Evolutionary conservation across 1,284 basidiomycete species (phyloP).

Genomic region (Ceratobasidium sp.): DNA sequence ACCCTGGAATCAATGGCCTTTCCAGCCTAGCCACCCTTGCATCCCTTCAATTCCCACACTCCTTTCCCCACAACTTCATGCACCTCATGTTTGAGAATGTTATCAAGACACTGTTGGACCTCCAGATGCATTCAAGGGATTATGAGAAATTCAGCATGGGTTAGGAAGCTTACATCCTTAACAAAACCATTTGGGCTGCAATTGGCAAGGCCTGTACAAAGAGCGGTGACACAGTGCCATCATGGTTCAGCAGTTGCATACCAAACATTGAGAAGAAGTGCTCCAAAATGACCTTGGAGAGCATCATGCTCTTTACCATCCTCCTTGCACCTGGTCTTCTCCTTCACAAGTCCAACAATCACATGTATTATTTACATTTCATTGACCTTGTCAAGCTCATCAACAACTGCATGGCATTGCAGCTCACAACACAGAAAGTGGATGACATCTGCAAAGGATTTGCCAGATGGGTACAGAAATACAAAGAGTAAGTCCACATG

Average conservation of each 20-base stretch:
- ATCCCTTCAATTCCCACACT: constrained; percentile 31
- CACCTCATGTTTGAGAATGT: constrained; percentile 40
- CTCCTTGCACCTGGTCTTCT: constrained; percentile 55
- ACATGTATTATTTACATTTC: constrained; percentile 55
- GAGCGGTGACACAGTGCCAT: too few species aligned
- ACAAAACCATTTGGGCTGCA: too few species aligned
- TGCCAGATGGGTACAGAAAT: too few species aligned
- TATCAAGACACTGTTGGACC: constrained; percentile 14
- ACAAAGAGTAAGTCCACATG: constrained; percentile 50
- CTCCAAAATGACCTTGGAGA: too few species aligned
- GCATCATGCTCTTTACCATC: too few species aligned
- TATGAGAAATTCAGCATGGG: too few species aligned
- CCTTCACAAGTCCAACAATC: constrained; percentile 45
- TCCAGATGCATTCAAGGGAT: constrained; percentile 6
- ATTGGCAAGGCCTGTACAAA: too few species aligned
- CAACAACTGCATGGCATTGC: too few species aligned
- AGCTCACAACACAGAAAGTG: too few species aligned
- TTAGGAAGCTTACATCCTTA: constrained; percentile 44
- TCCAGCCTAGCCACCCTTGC: constrained; percentile 19
- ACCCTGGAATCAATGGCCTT: constrained; percentile 35
- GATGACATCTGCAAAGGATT: too few species aligned
- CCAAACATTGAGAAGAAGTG: too few species aligned
- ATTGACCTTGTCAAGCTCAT: constrained; percentile 51
- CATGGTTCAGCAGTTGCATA: too few species aligned
- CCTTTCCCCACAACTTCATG: constrained; percentile 42